Percentiles rank a stretch among this genome's conserved stretches.
Conservation (phyloP, 2,329 filamentous ascomycete genomes). For the Xylaria sp. region DNA sequence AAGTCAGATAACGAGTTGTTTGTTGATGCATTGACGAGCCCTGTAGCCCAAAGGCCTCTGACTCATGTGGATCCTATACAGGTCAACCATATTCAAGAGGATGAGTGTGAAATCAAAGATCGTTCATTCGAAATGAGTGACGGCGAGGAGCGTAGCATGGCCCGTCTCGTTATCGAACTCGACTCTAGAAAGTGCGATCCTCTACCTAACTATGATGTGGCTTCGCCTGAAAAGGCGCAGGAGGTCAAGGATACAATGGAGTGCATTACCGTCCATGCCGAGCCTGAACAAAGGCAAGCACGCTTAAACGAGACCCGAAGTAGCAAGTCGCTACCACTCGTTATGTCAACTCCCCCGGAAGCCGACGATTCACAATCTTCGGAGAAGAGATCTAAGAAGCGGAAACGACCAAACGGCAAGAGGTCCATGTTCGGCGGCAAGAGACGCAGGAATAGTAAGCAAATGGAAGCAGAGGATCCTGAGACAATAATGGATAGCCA, state of each 20-base stretch:
- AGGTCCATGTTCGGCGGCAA: constrained; percentile 34
- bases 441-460: constrained; percentile 33
- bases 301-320: constrained; percentile 4
- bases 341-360: constrained; percentile 26
- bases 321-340: constrained; percentile 14
- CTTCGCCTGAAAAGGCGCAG: constrained; percentile 39
- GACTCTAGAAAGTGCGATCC: constrained; percentile 49
- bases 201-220: constrained; percentile 31
- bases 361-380: constrained; percentile 29
- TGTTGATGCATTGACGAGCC: constrained; percentile 56
- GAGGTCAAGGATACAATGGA: constrained; percentile 23
- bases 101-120: constrained; percentile 24
- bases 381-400: constrained; percentile 36
- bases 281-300: constrained; percentile 9
- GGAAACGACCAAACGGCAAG: constrained; percentile 35
- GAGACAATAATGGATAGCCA: constrained; percentile 32
- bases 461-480: constrained; percentile 20
- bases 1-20: constrained; percentile 54
- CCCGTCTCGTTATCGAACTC: constrained; percentile 56
- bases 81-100: constrained; percentile 1
- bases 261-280: constrained; percentile 34
- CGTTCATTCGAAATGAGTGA: constrained; percentile 43
- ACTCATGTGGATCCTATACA: constrained; percentile 15
- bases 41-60: constrained; percentile 40
- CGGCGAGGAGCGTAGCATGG: constrained; percentile 54